Evolutionary conservation across 1,139 yeast species (phyloP), one percentile per base, ranked within the genome.

Genomic region (Insectozyma bohioensis): DNA sequence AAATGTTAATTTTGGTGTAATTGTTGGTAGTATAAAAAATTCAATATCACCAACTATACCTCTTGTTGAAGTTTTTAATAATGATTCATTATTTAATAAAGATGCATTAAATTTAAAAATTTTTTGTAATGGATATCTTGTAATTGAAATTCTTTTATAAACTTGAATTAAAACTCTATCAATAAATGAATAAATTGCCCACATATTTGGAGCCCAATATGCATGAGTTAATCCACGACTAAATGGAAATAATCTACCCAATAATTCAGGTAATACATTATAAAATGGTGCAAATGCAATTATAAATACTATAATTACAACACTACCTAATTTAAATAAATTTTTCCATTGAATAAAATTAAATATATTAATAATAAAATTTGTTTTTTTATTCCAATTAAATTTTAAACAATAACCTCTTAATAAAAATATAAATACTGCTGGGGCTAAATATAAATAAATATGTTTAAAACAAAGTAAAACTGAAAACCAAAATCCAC

Each of bases 181-280:
- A n/a, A 72, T 43, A 46, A 86, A 84, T 1, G 97, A 85, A 57
- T 92, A 92, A 9, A 92, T 49, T 0, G 98, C 96, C 99, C 99
- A 92, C 34, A 88, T 67, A 49, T 92, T 92, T 4, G 98, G 98
- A 1, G 98, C 98, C 98, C 98, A 92, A 61, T 94, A 94, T 0
- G 97, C 97, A 58, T 94, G 98, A 4, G 97, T 92, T 24, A 94
- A 69, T 1, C 98, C 98, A 52, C 98, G 73, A 32, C 95, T 84
- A 53, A 92, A 92, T 5, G 98, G 98, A 59, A 92, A 92, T 24
- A 94, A 61, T 31, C 98, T 67, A 5, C 66, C 55, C 9, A 86
- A 32, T 12, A 92, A 61, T 42, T 86, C 78, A 1, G 85, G 84
- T 33, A 85, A 52, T 26, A 81, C 84, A 5, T 72, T 67, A 47